These are phyloP conservation scores for Cutaneotrichosporon cutaneum DNA, from an alignment of 1,284 basidiomycete genomes.

Conservation along the genomic window DNA sequence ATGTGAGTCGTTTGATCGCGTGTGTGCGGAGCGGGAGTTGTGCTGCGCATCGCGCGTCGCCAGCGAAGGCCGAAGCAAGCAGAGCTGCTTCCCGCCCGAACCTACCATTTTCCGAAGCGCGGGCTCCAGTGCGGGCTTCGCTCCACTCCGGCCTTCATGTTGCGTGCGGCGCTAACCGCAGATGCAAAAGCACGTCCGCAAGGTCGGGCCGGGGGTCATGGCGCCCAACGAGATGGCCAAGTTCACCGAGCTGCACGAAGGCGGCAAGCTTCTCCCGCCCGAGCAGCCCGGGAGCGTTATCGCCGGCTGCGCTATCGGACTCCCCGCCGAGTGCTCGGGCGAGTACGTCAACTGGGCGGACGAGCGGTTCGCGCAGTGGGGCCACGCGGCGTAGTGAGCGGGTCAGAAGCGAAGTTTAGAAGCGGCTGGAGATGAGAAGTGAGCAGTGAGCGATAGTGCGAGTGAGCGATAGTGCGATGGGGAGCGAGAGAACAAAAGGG, in stretches of 20 bases:
- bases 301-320: slow-evolving; percentile 55
- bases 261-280: slow-evolving; percentile 54
- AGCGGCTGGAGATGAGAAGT: neutral
- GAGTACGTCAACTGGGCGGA: slow-evolving; percentile 57
- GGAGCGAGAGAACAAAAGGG: neutral
- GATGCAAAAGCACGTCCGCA: slow-evolving; percentile 52
- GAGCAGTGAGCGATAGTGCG: neutral
- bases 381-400: slow-evolving; percentile 7
- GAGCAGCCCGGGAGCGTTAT: slow-evolving; percentile 55
- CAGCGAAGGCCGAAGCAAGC: neutral
- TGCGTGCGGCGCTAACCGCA: slow-evolving; percentile 20
- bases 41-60: neutral
- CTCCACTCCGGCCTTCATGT: neutral
- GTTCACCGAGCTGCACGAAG: slow-evolving; percentile 53
- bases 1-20: slow-evolving; percentile 11
- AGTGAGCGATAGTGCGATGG: neutral
- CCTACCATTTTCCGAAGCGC: neutral
- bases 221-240: slow-evolving; percentile 46
- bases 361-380: slow-evolving; percentile 33
- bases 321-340: slow-evolving; percentile 48
- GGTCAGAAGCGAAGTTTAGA: neutral
- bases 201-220: slow-evolving; percentile 50
- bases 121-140: too few species aligned
- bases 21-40: neutral
- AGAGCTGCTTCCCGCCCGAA: neutral